Evolutionary conservation across 441 rosid species (phyloP), one percentile per base, ranked within the genome.

Genomic region (Gossypium trilobum): DNA sequence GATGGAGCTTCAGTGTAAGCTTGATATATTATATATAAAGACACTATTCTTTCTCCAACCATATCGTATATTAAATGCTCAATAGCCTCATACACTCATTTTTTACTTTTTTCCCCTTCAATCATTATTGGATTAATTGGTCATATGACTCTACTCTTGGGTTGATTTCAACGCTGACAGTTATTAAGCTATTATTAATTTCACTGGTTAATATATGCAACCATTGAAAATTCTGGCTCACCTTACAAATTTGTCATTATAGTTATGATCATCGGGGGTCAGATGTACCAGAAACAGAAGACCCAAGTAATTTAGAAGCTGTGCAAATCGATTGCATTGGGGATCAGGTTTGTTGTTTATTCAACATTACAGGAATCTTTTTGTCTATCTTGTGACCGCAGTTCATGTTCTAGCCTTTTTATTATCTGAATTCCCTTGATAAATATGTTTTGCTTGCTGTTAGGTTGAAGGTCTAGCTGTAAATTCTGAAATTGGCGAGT

Each of bases 1-100:
- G 88, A 73, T 82, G 88, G 55, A 78, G 75, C 76, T 77, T 79
- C 82, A 63, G 76, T 72, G 99, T 89, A 87, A 77, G 91, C 61
- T 68, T 59, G 54, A 68, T 65, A 66, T 4, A 33, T 29, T 70
- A 48, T 67, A 17, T 66, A 17, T 66, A 60, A 2, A 31, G 0
- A 16, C 44, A 5, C 25, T 61, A 7, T 61, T 10, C 31, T 64
- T 20, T 44, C 19, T 44, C 33, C 0, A 3, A 20, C n/a, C 17
- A 5, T 39, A 25, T 44, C 7, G 25, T 44, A 13, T 39, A 42
- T 64, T 64, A 4, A 19, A 42, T 19, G 25, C 68, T 10, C 19
- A 48, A 33, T n/a, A n/a, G 54, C 17, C 54, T 48, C 2, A 5
- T 10, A 39, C 9, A 63, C 22, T 52, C 13, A 33, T 33, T 33